phyloP scores from a whole-genome alignment of 768 basidiomycete genomes.

The Austroboletus eburneus region DNA sequence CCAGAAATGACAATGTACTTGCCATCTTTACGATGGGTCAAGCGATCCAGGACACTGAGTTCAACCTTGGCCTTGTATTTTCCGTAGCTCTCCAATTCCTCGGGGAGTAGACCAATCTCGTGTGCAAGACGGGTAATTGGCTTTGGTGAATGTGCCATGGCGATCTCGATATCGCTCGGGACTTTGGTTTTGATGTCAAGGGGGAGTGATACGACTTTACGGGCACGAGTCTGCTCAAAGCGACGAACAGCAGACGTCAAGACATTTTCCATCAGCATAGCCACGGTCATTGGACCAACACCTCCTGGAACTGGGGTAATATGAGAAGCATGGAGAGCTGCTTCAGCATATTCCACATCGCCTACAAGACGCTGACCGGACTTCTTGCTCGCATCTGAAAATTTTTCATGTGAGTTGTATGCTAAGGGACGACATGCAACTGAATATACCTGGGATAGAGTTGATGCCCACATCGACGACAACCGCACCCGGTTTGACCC shows the following conservation, averaged over 20 bases:
- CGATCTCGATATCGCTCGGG: conserved; percentile 95
- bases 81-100: conserved; percentile 92
- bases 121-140: conserved; percentile 76
- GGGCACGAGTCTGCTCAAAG: conserved; percentile 63
- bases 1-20: conserved; percentile 97
- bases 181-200: conserved; percentile 81
- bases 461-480: conserved; percentile 99
- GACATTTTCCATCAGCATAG: conserved; percentile 96
- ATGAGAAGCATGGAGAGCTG: conserved; percentile 72
- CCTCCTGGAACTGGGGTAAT: conserved; percentile 99
- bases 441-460: conserved; percentile 72
- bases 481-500: conserved; percentile 93
- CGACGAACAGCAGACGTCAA: conserved; percentile 76
- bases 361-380: conserved; percentile 94
- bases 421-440: not conserved
- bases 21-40: conserved; percentile 82
- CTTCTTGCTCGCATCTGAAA: conserved; percentile 81
- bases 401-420: not conserved
- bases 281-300: conserved; percentile 99
- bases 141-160: conserved; percentile 92
- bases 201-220: conserved; percentile 73
- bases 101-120: conserved; percentile 82
- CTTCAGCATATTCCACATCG: conserved; percentile 85
- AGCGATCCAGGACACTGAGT: conserved; percentile 78
- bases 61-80: conserved; percentile 98